These are phyloP conservation scores for Carex parvula DNA, from an alignment of 176 grass and related monocot genomes.

Conservation along the genomic window DNA sequence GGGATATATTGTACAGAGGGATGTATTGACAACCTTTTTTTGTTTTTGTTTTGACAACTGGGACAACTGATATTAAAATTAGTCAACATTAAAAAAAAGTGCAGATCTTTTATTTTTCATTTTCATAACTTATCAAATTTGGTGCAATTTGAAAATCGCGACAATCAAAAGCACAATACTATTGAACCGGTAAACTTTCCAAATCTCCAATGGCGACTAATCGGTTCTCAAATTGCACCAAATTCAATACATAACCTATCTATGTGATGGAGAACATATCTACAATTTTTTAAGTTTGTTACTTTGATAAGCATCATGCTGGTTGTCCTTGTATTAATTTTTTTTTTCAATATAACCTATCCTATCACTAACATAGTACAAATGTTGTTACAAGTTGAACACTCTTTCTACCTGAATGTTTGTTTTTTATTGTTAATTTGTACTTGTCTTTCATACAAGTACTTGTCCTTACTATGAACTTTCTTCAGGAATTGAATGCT, in stretches of 20 bases:
- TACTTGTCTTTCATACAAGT: constrained; percentile 17
- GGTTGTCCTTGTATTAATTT: background rate
- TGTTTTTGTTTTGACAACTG: background rate
- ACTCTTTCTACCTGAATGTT: constrained; percentile 16
- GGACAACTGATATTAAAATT: background rate
- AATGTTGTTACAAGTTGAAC: background rate
- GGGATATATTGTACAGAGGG: background rate
- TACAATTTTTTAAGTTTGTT: background rate
- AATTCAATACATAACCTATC: background rate
- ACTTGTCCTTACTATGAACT: constrained; percentile 29
- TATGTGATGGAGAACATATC: background rate
- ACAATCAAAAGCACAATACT: background rate
- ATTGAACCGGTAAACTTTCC: background rate
- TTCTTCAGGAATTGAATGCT: constrained; percentile 54
- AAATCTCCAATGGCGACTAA: background rate
- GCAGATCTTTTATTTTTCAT: background rate
- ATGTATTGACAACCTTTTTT: background rate
- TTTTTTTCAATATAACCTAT: background rate
- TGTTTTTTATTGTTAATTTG: constrained; percentile 23
- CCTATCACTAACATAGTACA: constrained; percentile 6
- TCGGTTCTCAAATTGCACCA: background rate
- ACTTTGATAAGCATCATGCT: background rate
- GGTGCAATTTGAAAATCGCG: background rate
- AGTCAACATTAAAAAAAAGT: background rate
- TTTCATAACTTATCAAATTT: background rate